phyloP scores from a whole-genome alignment of 139 green algal species.

The Coelastrella sp. region DNA sequence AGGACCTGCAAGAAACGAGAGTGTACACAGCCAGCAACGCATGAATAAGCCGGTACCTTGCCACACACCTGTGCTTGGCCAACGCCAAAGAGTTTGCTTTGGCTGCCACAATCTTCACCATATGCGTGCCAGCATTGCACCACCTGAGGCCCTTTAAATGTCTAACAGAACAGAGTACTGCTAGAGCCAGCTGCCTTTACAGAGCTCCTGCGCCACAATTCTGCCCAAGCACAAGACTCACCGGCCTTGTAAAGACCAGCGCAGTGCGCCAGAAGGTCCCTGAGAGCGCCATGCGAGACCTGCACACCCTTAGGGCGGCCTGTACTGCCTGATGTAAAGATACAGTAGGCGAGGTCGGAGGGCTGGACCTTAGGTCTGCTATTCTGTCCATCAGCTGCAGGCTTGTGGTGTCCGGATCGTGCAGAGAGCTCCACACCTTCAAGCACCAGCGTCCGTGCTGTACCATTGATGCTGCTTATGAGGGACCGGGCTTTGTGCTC shows the following conservation, averaged over 20 bases:
- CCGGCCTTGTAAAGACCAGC: background rate
- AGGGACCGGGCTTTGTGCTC: background rate
- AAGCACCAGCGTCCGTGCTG: background rate
- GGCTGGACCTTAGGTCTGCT: background rate
- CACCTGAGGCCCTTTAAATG: too few species aligned
- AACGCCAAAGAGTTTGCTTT: background rate
- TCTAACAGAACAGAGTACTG: background rate
- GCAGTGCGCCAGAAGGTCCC: background rate
- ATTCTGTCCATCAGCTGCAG: background rate
- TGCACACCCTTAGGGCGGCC: too few species aligned
- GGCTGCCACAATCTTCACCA: background rate
- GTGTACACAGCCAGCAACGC: background rate
- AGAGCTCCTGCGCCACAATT: background rate
- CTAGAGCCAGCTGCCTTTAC: background rate
- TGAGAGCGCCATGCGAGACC: too few species aligned
- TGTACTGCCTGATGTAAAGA: too few species aligned
- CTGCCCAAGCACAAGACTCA: background rate
- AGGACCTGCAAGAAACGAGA: background rate
- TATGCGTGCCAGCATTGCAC: background rate
- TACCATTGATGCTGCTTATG: background rate
- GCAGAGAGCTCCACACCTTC: background rate
- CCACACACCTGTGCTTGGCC: background rate
- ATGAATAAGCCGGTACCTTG: background rate
- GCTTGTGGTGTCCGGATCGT: background rate
- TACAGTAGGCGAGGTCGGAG: background rate